Conservation (phyloP, 495 filamentous ascomycete genomes). For the Talaromyces stipitatus region DNA sequence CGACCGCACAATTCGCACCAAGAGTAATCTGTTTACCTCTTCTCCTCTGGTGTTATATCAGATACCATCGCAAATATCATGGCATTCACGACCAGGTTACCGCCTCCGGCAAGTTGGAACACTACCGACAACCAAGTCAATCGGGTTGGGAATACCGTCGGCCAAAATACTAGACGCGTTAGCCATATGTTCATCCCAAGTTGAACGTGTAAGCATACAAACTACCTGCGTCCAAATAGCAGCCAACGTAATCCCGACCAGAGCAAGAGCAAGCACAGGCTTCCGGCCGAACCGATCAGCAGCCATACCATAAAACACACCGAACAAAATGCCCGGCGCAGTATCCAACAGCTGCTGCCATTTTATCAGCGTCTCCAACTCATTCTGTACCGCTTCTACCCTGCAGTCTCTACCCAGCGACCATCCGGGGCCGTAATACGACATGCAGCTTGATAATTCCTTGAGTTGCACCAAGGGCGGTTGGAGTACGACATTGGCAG, state of each 20-base stretch:
- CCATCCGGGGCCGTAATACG: not conserved
- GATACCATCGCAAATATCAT: constrained; percentile 23
- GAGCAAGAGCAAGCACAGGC: constrained; percentile 54
- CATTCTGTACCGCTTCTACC: constrained; percentile 1
- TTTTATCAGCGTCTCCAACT: not conserved
- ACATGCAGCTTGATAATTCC: not conserved
- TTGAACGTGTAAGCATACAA: constrained; percentile 2
- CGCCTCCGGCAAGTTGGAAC: constrained; percentile 24
- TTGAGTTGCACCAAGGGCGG: constrained; percentile 4
- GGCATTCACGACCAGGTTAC: constrained; percentile 15
- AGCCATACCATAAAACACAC: constrained; percentile 51
- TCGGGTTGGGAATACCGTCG: constrained; percentile 15
- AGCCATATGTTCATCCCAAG: not conserved
- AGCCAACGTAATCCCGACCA: constrained; percentile 48
- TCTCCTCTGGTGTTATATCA: constrained; percentile 24
- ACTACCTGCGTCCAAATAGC: constrained; percentile 5
- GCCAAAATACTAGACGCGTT: not conserved
- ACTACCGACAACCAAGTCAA: constrained; percentile 24
- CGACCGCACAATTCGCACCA: too few species aligned
- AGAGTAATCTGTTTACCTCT: constrained; percentile 16
- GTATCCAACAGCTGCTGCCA: constrained; percentile 6
- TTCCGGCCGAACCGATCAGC: constrained; percentile 62
- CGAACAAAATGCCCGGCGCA: constrained; percentile 3
- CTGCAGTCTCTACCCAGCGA: constrained; percentile 5
- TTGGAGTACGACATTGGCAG: constrained; percentile 3